Conservation (phyloP, 1,139 yeast genomes). For the Martiniozyma asiatica region DNA sequence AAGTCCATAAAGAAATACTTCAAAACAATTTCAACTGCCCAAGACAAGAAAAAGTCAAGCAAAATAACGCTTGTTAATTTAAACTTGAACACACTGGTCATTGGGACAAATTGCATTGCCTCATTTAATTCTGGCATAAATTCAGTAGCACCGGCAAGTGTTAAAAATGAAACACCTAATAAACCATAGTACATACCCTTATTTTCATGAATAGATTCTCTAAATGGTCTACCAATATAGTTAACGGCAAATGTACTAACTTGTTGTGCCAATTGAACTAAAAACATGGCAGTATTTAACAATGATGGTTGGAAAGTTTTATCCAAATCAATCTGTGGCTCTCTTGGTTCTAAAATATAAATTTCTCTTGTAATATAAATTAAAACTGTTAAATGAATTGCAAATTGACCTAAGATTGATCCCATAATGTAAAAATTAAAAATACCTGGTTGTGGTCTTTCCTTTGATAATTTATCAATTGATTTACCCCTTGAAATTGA, state of each 20-base stretch:
- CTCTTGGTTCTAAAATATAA: conserved; percentile 83
- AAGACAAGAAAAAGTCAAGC: conserved; percentile 66
- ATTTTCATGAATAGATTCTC: conserved; percentile 81
- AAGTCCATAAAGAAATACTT: conserved; percentile 84
- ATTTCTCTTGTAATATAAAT: conserved; percentile 75
- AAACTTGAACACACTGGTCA: conserved; percentile 61
- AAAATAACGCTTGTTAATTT: conserved; percentile 66
- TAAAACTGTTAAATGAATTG: conserved; percentile 75
- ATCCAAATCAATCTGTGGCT: conserved; percentile 78
- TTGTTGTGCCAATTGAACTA: conserved; percentile 90
- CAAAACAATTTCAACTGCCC: conserved; percentile 68
- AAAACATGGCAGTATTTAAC: conserved; percentile 90
- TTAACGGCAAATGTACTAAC: conserved; percentile 96
- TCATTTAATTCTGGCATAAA: conserved; percentile 89
- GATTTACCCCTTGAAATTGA: conserved; percentile 94
- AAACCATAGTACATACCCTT: conserved; percentile 97
- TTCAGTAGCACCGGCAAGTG: conserved; percentile 88
- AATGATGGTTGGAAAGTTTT: conserved; percentile 81
- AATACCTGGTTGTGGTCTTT: conserved; percentile 96
- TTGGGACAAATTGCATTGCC: conserved; percentile 83
- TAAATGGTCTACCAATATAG: conserved; percentile 94
- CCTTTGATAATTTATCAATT: conserved; percentile 74
- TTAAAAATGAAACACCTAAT: conserved; percentile 79
- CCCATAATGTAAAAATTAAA: conserved; percentile 96
- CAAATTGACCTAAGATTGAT: conserved; percentile 91